These are phyloP conservation scores for Jackrogersella multiformis DNA, from an alignment of 495 filamentous ascomycete species.

Conservation along the genomic window DNA sequence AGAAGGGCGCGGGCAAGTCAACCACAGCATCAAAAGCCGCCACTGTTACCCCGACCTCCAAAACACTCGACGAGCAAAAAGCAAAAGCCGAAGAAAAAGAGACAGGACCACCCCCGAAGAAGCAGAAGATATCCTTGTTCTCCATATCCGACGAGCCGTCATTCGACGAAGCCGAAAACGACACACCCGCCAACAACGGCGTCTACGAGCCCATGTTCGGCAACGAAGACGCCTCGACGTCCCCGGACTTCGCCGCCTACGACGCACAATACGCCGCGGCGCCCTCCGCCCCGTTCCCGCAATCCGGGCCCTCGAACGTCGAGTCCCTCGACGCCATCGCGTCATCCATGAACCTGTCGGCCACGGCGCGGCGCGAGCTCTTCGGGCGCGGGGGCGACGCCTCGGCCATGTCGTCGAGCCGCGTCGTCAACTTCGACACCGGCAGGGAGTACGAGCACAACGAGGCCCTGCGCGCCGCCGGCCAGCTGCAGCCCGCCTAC, in stretches of 20 bases:
- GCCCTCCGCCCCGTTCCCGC: constrained; percentile 27
- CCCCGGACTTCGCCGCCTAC: constrained; percentile 50
- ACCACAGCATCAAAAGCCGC: neutral
- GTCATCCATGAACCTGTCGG: constrained; percentile 76
- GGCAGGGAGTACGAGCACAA: constrained; percentile 86
- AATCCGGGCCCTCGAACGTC: constrained; percentile 31
- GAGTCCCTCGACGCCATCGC: constrained; percentile 68
- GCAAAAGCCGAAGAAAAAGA: neutral
- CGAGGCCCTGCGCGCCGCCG: constrained; percentile 73
- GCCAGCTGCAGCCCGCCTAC: constrained; percentile 65
- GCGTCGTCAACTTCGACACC: constrained; percentile 82
- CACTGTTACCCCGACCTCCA: constrained; percentile 12
- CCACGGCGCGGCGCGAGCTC: constrained; percentile 77
- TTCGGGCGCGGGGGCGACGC: constrained; percentile 69
- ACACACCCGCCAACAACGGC: constrained; percentile 32
- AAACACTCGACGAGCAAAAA: constrained; percentile 28
- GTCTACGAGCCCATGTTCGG: constrained; percentile 57
- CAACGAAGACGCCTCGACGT: constrained; percentile 28
- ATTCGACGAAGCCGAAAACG: neutral
- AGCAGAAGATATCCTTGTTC: constrained; percentile 56
- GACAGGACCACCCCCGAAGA: constrained; percentile 43
- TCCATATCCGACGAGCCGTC: constrained; percentile 51
- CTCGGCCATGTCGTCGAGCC: constrained; percentile 47
- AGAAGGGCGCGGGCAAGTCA: constrained; percentile 63
- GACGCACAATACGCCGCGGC: constrained; percentile 42